Evolutionary conservation across 176 grass and related monocot genomes (phyloP).

Genomic region (Tillandsia leiboldiana): DNA sequence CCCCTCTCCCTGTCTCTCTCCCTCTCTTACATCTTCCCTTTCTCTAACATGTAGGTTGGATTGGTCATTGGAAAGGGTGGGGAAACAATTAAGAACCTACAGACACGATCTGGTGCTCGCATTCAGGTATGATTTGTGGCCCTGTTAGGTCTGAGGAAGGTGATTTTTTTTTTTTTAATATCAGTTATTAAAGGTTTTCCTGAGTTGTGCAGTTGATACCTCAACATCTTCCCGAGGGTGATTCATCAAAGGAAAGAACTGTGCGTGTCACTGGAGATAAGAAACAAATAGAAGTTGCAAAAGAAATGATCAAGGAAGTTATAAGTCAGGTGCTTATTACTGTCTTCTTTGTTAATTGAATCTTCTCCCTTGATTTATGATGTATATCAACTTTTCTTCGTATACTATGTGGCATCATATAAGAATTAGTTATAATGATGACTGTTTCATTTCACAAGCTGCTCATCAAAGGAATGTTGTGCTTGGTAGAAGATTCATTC

Average conservation of each 20-base stretch:
- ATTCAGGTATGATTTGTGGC: slow-evolving; percentile 61
- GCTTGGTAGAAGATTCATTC: no score
- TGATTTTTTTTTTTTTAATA: not conserved
- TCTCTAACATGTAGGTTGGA: slow-evolving; percentile 49
- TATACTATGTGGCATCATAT: not conserved
- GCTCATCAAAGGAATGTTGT: no score
- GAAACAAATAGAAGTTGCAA: slow-evolving; percentile 84
- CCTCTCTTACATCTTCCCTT: slow-evolving; percentile 10
- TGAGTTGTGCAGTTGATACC: slow-evolving; percentile 54
- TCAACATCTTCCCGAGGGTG: slow-evolving; percentile 68
- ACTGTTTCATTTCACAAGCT: no score
- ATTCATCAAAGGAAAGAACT: slow-evolving; percentile 67
- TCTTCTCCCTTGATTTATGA: not conserved
- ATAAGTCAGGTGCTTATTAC: slow-evolving; percentile 65
- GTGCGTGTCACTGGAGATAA: slow-evolving; percentile 78
- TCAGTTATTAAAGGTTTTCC: not conserved
- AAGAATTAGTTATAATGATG: no score
- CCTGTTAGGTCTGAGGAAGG: not conserved
- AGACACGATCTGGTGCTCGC: slow-evolving; percentile 84
- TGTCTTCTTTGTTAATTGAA: slow-evolving; percentile 1
- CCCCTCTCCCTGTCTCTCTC: not conserved
- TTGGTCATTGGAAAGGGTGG: slow-evolving; percentile 92
- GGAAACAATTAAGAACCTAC: slow-evolving; percentile 79
- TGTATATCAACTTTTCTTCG: not conserved
- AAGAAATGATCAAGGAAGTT: slow-evolving; percentile 81